Conservation (phyloP, 2,329 filamentous ascomycete species). For the Hymenoscyphus fraxineus region DNA sequence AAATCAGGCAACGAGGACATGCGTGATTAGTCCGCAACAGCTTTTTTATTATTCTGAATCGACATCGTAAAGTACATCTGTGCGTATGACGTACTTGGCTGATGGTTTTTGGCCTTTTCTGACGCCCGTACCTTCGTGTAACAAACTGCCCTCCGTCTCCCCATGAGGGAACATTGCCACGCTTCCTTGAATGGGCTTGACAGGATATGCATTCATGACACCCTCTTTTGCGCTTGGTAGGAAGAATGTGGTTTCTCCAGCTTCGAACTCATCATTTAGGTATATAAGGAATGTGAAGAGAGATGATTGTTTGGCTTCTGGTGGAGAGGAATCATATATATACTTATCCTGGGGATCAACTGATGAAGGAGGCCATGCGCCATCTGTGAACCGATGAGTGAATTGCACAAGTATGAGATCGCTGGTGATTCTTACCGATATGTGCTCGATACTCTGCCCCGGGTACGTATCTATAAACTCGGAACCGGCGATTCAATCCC, state of each 20-base stretch:
- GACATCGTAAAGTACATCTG: constrained; percentile 68
- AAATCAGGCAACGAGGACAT: too few species aligned
- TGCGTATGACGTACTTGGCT: constrained; percentile 67
- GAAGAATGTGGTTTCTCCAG: constrained; percentile 69
- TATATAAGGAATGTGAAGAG: constrained; percentile 68
- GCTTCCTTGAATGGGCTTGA: constrained; percentile 65
- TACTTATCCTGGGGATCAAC: constrained; percentile 50
- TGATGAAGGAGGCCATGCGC: constrained; percentile 69
- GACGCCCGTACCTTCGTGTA: constrained; percentile 70
- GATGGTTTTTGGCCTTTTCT: constrained; percentile 52
- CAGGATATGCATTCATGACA: constrained; percentile 64
- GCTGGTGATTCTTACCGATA: constrained; percentile 41
- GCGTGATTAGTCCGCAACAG: too few species aligned
- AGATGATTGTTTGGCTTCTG: constrained; percentile 57
- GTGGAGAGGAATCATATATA: constrained; percentile 62
- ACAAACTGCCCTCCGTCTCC: constrained; percentile 58
- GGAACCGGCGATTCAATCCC: constrained; percentile 65
- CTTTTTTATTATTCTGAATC: constrained; percentile 18
- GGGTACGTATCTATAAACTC: constrained; percentile 69
- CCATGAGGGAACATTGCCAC: constrained; percentile 69
- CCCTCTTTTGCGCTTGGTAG: constrained; percentile 61
- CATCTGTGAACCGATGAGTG: constrained; percentile 42
- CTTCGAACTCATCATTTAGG: constrained; percentile 68
- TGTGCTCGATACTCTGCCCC: constrained; percentile 69
- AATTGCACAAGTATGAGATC: neutral